Conservation (phyloP, 176 grass and related monocot species). For the Zoysia pacifica region DNA sequence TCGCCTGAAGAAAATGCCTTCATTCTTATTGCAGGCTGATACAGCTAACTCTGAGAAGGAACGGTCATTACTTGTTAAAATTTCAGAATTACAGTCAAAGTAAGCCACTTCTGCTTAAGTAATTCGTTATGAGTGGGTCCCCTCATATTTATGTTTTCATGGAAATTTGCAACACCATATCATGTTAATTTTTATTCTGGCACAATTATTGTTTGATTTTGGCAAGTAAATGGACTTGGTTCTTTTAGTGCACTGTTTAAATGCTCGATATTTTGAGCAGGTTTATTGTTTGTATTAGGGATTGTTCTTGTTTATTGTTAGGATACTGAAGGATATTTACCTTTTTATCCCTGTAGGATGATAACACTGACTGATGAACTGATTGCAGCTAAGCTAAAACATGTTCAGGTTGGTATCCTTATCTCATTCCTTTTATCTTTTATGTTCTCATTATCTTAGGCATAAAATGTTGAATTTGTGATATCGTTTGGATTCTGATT, state of each 20-base stretch:
- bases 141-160: neutral
- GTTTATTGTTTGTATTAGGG: neutral
- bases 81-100: slow-evolving; percentile 92
- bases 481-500: slow-evolving; percentile 12
- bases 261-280: neutral
- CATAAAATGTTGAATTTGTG: neutral
- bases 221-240: neutral
- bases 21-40: slow-evolving; percentile 59
- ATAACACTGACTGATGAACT: slow-evolving; percentile 84
- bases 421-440: neutral
- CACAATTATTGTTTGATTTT: slow-evolving; percentile 4
- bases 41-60: slow-evolving; percentile 77
- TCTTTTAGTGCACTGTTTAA: neutral
- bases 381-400: slow-evolving; percentile 75
- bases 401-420: slow-evolving; percentile 56
- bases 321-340: slow-evolving; percentile 1
- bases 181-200: neutral
- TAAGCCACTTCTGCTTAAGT: slow-evolving; percentile 32
- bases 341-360: slow-evolving; percentile 62
- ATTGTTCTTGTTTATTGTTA: neutral
- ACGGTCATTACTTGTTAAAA: slow-evolving; percentile 76
- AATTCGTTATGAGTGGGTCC: slow-evolving; percentile 12
- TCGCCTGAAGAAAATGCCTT: slow-evolving; percentile 20
- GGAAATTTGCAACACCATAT: slow-evolving; percentile 24
- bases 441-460: neutral